Percentiles rank a stretch among this genome's conserved stretches.
These are phyloP conservation scores for Melaleuca quinquenervia DNA, from an alignment of 345 rosid genomes.

Conservation along the genomic window DNA sequence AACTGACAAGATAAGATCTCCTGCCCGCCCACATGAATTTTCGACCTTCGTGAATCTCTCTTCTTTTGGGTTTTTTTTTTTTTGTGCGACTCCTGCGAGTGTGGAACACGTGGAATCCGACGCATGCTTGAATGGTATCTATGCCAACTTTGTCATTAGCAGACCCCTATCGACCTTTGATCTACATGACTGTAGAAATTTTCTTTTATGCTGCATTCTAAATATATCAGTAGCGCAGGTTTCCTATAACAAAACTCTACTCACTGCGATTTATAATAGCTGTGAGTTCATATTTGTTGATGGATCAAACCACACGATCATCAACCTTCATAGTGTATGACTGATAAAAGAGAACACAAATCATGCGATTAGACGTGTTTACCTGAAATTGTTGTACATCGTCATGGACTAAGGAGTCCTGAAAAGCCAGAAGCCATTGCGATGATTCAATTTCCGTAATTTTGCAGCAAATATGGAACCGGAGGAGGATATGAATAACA, in stretches of 20 bases:
- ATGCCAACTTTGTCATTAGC: background rate
- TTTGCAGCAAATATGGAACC: background rate
- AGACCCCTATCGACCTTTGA: background rate
- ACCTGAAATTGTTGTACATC: background rate
- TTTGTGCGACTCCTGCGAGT: background rate
- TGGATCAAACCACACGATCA: background rate
- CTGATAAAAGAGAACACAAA: background rate
- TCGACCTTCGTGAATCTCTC: background rate
- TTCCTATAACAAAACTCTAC: background rate
- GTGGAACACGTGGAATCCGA: background rate
- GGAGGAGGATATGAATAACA: background rate
- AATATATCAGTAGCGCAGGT: background rate
- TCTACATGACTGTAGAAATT: background rate
- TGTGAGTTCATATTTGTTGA: background rate
- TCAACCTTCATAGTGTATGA: background rate
- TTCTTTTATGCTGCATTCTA: background rate
- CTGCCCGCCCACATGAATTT: background rate
- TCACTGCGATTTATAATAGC: background rate
- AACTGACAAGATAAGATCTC: slow-evolving; percentile 9
- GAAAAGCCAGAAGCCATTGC: background rate
- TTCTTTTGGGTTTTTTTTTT: background rate
- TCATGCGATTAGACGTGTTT: background rate
- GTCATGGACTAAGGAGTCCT: background rate
- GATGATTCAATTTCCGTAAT: background rate
- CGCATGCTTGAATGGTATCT: background rate